Evolutionary conservation across 176 grass and related monocot genomes (phyloP), one percentile per base, ranked within the genome.

Genomic region (Canna indica): DNA sequence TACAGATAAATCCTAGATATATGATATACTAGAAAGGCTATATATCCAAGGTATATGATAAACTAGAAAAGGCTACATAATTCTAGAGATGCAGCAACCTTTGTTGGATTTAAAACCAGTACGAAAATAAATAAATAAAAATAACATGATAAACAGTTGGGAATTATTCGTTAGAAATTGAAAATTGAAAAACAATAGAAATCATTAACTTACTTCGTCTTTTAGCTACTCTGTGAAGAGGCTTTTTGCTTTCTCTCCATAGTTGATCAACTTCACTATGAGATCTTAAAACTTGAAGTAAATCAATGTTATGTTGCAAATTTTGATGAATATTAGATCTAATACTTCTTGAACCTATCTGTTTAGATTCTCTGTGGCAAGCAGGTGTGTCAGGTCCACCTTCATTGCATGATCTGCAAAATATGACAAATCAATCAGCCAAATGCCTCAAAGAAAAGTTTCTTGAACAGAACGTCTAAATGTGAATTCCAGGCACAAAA

Each of bases 221-320:
- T 84, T 79, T 88, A 75, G 83, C 67, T 70, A 78, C 84, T 86
- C 92, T 79, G 31, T 86, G 83, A 14, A 77, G 73, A 68, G 81
- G 63, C 79, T 79, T 83, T 85, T 83, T 84, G 76, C 76, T 74
- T 71, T 80, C 83, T 39, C 60, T 72, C 92, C 88, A 87, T 36
- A 71, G 84, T 52, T 47, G 72, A 70, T 91, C 67, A 22, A 78
- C 59, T 45, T 84, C 74, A 59, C 72, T 79, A 60, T 77, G 44
- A 48, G 54, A 47, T 31, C 75, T 85, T 68, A 96, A 79, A 59
- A 85, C 74, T 26, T 88, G 81, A 39, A 87, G 22, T 67, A 96
- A 77, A 80, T 96, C 83, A 53, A 96, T 22, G 65, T 58, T 84
- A 15, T 70, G 41, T 34, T 67, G 73, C 20, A 77, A 63, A 32